Conservation (phyloP, 2,329 filamentous ascomycete species). For the Alternaria angustiovoidea region DNA sequence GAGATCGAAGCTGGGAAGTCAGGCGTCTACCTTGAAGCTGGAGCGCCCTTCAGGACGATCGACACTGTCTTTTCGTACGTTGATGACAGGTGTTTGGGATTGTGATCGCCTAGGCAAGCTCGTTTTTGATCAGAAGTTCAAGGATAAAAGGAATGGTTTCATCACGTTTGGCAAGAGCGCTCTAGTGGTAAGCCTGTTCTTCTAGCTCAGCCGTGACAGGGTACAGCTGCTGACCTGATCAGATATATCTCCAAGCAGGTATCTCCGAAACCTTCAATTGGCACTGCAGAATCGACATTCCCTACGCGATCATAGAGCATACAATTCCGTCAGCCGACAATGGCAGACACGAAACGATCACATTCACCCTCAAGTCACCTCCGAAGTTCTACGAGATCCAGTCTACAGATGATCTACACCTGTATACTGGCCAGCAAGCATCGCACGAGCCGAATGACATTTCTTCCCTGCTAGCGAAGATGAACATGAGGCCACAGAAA, state of each 20-base stretch:
- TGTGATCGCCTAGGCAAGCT: conserved; percentile 43
- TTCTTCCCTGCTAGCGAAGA: conserved; percentile 1
- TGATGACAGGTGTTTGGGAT: conserved; percentile 53
- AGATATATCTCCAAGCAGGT: conserved; percentile 23
- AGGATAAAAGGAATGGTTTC: conserved; percentile 52
- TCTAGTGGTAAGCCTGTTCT: conserved; percentile 29
- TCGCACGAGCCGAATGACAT: neutral
- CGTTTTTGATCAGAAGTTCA: conserved; percentile 54
- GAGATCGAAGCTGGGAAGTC: conserved; percentile 18
- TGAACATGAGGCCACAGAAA: conserved; percentile 11
- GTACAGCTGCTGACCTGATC: neutral
- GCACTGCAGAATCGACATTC: conserved; percentile 52
- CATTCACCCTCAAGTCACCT: conserved; percentile 49
- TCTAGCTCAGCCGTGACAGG: neutral
- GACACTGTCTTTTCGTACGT: conserved; percentile 38
- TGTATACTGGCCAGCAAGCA: conserved; percentile 23
- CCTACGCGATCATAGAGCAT: conserved; percentile 53
- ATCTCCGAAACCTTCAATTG: conserved; percentile 17
- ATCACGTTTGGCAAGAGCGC: conserved; percentile 49
- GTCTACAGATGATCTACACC: conserved; percentile 28
- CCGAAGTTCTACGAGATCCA: conserved; percentile 51
- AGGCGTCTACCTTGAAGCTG: conserved; percentile 7
- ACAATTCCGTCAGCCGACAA: conserved; percentile 40
- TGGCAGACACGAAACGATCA: conserved; percentile 33
- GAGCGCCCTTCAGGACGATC: conserved; percentile 20